phyloP scores from a whole-genome alignment of 805 yeast species.

The Maudiozyma turicensis region DNA sequence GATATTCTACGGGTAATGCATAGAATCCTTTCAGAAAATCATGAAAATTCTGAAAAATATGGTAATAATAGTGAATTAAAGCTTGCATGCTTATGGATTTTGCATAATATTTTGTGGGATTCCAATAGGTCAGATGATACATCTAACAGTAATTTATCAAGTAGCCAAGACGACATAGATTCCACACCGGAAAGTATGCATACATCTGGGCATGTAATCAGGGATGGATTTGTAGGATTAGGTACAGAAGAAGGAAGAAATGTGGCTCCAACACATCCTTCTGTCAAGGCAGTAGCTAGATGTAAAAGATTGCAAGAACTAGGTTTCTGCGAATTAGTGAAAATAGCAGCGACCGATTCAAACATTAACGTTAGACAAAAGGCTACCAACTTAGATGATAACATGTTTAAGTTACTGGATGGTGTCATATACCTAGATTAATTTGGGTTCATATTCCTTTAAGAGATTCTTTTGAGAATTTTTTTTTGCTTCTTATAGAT shows the following conservation, averaged over 20 bases:
- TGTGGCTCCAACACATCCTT: neutral
- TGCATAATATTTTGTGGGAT: conserved; percentile 27
- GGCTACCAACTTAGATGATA: conserved; percentile 24
- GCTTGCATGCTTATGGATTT: conserved; percentile 25
- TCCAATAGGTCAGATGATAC: conserved; percentile 15
- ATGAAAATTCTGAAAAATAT: conserved; percentile 7
- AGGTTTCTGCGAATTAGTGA: conserved; percentile 24
- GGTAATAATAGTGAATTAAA: conserved; percentile 22
- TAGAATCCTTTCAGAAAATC: conserved; percentile 18
- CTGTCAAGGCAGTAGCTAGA: conserved; percentile 15
- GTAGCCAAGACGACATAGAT: conserved; percentile 18
- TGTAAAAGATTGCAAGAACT: conserved; percentile 22
- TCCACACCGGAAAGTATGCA: neutral
- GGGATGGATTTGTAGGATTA: no score
- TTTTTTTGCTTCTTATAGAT: neutral
- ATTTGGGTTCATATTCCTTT: neutral
- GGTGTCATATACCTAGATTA: conserved; percentile 10
- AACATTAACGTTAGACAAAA: conserved; percentile 25
- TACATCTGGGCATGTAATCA: neutral
- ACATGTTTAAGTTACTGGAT: conserved; percentile 17
- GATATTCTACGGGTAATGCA: conserved; percentile 21
- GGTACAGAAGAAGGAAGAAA: no score
- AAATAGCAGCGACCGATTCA: conserved; percentile 20
- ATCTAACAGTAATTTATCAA: neutral
- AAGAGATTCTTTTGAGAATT: no score